phyloP scores from a whole-genome alignment of 768 basidiomycete genomes.

The Suillus weaverae region DNA sequence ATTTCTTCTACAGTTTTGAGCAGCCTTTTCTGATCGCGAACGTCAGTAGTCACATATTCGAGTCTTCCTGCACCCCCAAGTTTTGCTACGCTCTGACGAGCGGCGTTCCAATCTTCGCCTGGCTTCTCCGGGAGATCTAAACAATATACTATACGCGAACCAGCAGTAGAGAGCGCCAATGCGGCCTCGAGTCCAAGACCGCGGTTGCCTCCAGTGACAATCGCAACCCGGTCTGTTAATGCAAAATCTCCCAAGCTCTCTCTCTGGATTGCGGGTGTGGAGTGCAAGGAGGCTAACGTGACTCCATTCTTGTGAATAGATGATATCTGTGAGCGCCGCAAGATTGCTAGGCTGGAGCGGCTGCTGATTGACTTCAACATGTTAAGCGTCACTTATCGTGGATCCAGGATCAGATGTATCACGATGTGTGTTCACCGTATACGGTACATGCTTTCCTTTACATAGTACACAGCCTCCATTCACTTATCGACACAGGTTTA shows the following conservation, averaged over 20 bases:
- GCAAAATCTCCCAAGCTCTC: conserved; percentile 37
- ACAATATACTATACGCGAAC: conserved; percentile 44
- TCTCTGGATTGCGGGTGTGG: not conserved
- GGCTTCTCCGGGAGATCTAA: conserved; percentile 17
- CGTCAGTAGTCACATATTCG: conserved; percentile 25
- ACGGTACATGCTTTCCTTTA: not conserved
- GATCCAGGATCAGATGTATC: too few species aligned
- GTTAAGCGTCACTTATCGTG: not conserved
- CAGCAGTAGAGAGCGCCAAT: conserved; percentile 28
- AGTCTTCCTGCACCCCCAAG: conserved; percentile 32
- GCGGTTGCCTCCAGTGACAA: conserved; percentile 29
- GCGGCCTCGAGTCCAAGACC: conserved; percentile 36
- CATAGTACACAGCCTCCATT: too few species aligned
- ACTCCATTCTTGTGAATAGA: not conserved
- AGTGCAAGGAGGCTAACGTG: not conserved
- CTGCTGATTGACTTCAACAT: not conserved
- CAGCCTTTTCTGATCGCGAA: conserved; percentile 23
- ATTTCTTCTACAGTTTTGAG: conserved; percentile 21
- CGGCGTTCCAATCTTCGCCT: conserved; percentile 45
- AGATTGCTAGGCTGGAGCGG: not conserved
- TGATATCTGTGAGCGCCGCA: not conserved
- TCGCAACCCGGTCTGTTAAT: conserved; percentile 25
- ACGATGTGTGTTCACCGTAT: too few species aligned
- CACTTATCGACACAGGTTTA: not conserved
- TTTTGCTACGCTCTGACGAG: conserved; percentile 44